A percentile compares a stretch with the other conserved stretches of the same genome.
phyloP scores from a whole-genome alignment of 2,329 filamentous ascomycete genomes.

The Dothideomycetes sp. region DNA sequence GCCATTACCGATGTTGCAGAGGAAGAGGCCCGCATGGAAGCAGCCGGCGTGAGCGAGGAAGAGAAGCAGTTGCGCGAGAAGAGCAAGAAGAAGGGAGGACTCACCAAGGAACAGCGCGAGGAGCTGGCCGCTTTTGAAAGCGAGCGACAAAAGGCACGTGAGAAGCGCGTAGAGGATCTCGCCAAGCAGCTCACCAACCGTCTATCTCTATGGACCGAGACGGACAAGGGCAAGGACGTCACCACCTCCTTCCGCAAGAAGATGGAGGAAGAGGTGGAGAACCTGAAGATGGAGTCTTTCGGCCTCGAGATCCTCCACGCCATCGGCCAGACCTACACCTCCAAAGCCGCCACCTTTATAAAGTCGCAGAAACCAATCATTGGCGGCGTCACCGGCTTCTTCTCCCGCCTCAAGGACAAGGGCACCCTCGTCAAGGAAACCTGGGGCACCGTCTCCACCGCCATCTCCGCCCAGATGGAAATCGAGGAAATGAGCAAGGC shows the following conservation, averaged over 20 bases:
- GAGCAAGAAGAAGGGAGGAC: slow-evolving; percentile 78
- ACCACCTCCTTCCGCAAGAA: slow-evolving; percentile 88
- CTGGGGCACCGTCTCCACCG: slow-evolving; percentile 93
- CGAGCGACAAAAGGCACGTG: slow-evolving; percentile 70
- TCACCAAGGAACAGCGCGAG: slow-evolving; percentile 87
- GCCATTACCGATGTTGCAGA: slow-evolving; percentile 75
- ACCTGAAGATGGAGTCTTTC: slow-evolving; percentile 98
- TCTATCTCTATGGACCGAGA: slow-evolving; percentile 93
- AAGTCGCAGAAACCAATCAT: slow-evolving; percentile 89
- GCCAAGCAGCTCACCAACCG: slow-evolving; percentile 78
- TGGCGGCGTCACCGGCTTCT: slow-evolving; percentile 81
- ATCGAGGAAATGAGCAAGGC: slow-evolving; percentile 98
- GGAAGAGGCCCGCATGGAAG: slow-evolving; percentile 57
- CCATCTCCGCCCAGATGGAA: slow-evolving; percentile 93
- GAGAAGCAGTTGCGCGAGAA: slow-evolving; percentile 68
- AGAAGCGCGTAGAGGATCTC: slow-evolving; percentile 81
- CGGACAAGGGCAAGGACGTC: slow-evolving; percentile 76
- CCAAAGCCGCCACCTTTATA: slow-evolving; percentile 76
- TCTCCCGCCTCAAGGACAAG: slow-evolving; percentile 89
- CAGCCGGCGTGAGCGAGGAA: slow-evolving; percentile 56
- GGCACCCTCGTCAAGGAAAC: slow-evolving; percentile 94
- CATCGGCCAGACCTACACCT: slow-evolving; percentile 81
- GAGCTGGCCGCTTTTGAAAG: slow-evolving; percentile 80
- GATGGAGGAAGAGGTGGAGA: slow-evolving; percentile 88
- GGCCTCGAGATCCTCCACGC: slow-evolving; percentile 93